phyloP scores from a whole-genome alignment of 108 stramenopile genomes.

The Fistulifera solaris region DNA sequence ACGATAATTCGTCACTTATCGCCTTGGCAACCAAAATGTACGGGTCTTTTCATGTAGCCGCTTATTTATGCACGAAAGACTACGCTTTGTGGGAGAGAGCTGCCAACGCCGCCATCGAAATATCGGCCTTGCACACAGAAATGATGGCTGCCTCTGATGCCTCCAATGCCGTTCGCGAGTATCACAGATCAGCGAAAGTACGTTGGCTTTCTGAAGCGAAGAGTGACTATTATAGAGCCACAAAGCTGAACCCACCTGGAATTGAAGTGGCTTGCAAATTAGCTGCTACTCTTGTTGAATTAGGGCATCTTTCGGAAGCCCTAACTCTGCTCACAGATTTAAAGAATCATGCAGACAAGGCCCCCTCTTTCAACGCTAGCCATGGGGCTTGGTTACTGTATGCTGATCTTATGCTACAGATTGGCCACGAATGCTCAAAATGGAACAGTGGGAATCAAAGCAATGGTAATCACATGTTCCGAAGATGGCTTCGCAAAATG shows the following conservation, averaged over 20 bases:
- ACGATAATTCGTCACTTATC: slow-evolving; percentile 19
- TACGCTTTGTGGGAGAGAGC: slow-evolving; percentile 71
- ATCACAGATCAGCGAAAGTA: slow-evolving; percentile 28
- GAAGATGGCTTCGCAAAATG: slow-evolving; percentile 75
- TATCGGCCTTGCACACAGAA: slow-evolving; percentile 39
- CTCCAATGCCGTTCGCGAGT: neutral
- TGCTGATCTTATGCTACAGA: slow-evolving; percentile 74
- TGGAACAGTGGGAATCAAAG: slow-evolving; percentile 47
- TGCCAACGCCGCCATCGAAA: slow-evolving; percentile 57
- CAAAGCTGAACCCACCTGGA: slow-evolving; percentile 66
- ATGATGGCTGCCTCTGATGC: slow-evolving; percentile 6
- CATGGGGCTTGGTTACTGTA: slow-evolving; percentile 71
- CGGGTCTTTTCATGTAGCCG: slow-evolving; percentile 72
- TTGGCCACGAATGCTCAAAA: slow-evolving; percentile 70
- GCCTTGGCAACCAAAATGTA: slow-evolving; percentile 72
- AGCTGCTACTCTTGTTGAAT: slow-evolving; percentile 53
- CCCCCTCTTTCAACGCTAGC: slow-evolving; percentile 35
- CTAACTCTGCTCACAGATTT: slow-evolving; percentile 69
- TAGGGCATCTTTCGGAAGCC: slow-evolving; percentile 62
- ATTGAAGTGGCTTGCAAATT: slow-evolving; percentile 72
- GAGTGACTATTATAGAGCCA: slow-evolving; percentile 54
- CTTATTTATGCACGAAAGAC: slow-evolving; percentile 72
- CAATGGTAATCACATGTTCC: slow-evolving; percentile 66
- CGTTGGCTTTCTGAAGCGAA: slow-evolving; percentile 64
- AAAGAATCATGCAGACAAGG: slow-evolving; percentile 22